Evolutionary conservation across 1,284 basidiomycete genomes (phyloP).

Genomic region (Binderoboletus segoi): DNA sequence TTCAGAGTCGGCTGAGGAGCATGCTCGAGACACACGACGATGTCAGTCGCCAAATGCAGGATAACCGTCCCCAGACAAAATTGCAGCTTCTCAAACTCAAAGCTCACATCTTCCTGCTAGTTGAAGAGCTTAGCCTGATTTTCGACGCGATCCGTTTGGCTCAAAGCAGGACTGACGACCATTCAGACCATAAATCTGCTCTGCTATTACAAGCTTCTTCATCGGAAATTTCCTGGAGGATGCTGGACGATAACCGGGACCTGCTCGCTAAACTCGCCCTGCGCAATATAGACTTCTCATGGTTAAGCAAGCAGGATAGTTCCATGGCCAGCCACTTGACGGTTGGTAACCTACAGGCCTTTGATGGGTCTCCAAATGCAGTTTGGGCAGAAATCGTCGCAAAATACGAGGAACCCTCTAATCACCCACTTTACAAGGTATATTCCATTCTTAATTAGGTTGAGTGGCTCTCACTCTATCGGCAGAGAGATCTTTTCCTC

Average conservation of each 20-base stretch:
- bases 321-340: conserved; percentile 82
- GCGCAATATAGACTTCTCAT: conserved; percentile 78
- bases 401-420: conserved; percentile 68
- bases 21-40: conserved; percentile 64
- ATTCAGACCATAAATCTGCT: conserved; percentile 78
- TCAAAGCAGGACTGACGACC: conserved; percentile 74
- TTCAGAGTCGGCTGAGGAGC: conserved; percentile 77
- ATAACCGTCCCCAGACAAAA: conserved; percentile 48
- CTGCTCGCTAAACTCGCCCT: conserved; percentile 88
- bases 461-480: conserved; percentile 12
- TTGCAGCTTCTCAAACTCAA: conserved; percentile 71
- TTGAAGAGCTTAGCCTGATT: conserved; percentile 83
- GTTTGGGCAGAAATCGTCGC: conserved; percentile 89
- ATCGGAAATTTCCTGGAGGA: conserved; percentile 91
- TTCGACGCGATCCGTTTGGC: conserved; percentile 89
- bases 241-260: conserved; percentile 78
- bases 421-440: conserved; percentile 71
- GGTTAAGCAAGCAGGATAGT: conserved; percentile 88
- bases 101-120: conserved; percentile 74
- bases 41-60: conserved; percentile 44
- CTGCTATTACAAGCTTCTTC: conserved; percentile 83
- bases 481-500: conserved; percentile 66
- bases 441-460: conserved; percentile 15
- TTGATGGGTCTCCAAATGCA: conserved; percentile 86
- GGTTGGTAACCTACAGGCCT: conserved; percentile 81